Evolutionary conservation across 768 basidiomycete genomes (phyloP), one percentile per base, ranked within the genome.

Genomic region (Chalciporus chontae): DNA sequence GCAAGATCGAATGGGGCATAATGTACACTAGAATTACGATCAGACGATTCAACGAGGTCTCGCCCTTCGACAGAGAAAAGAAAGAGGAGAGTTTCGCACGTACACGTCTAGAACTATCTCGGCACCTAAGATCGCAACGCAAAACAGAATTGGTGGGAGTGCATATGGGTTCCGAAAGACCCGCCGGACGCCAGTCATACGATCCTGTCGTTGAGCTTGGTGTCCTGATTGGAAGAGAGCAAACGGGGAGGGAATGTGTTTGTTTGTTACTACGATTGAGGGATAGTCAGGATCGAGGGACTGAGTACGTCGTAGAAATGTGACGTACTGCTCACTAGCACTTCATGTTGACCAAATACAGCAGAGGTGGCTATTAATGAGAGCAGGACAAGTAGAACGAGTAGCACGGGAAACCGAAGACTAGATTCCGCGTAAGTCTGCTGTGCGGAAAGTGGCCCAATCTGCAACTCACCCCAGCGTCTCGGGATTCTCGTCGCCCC

Each of bases 1-100:
- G 82, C 67, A n/a, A 95, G 80, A 68, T 99, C 95, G n/a, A 84
- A 79, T 0, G 77, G 67, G 10, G 82, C 76, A 51, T 91, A 89
- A 53, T 87, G 81, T 13, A 70, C 48, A 31, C 74, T 75, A 32
- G 41, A 40, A 42, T 31, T 32, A 42, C 38, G 31, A 15, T 53
- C 47, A 37, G 17, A 17, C 9, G 10, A 34, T 27, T 45, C 2
- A 17, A 46, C 18, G 51, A 43, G 44, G 36, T 29, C 26, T 42
- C 24, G n/a, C 14, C 23, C 17, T n/a, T 41, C 23, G 23, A 27
- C 17, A 26, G n/a, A 41, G 17, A 31, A 17, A 9, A n/a, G 0
- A 0, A 10, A 29, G 51, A 34, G 47, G 48, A 49, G 4, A 23
- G 39, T 56, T 41, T 54, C n/a, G 14, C 7, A 72, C 85, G 62